phyloP scores from a whole-genome alignment of 306 rosid species.

The Alnus rubra region DNA sequence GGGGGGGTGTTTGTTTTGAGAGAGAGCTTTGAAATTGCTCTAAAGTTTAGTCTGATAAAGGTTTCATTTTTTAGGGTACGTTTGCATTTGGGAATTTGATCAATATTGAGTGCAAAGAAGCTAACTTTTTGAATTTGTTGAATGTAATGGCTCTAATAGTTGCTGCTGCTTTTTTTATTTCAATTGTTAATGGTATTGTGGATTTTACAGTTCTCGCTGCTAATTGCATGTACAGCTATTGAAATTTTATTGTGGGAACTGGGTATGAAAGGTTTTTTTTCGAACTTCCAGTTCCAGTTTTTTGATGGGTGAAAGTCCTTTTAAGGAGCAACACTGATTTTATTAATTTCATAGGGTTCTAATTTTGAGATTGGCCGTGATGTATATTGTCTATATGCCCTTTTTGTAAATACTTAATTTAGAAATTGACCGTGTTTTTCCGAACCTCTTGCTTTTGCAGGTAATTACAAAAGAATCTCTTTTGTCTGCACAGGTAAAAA shows the following conservation, averaged over 20 bases:
- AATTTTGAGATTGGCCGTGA: not conserved
- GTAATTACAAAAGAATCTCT: slow-evolving; percentile 79
- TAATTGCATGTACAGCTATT: not conserved
- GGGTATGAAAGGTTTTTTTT: no score
- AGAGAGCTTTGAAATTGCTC: slow-evolving; percentile 7
- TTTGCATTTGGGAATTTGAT: not conserved
- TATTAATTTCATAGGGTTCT: not conserved
- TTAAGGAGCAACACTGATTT: not conserved
- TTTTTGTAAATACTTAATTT: not conserved
- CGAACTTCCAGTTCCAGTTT: not conserved
- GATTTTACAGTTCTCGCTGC: not conserved
- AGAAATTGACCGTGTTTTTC: slow-evolving; percentile 17
- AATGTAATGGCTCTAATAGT: not conserved
- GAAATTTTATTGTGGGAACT: not conserved
- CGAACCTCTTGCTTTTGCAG: slow-evolving; percentile 38
- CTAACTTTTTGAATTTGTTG: not conserved
- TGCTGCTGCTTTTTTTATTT: not conserved
- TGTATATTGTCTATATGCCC: not conserved
- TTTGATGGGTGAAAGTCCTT: not conserved
- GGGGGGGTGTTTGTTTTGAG: not conserved
- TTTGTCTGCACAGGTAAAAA: slow-evolving; percentile 74
- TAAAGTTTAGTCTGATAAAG: not conserved
- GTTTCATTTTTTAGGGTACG: not conserved
- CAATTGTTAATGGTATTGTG: no score
- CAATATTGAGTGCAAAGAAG: slow-evolving; percentile 1